A percentile compares a stretch with the other conserved stretches of the same genome.
These are phyloP conservation scores for Papiliotrema terrestris DNA, from an alignment of 1,284 basidiomycete genomes.

Conservation along the genomic window DNA sequence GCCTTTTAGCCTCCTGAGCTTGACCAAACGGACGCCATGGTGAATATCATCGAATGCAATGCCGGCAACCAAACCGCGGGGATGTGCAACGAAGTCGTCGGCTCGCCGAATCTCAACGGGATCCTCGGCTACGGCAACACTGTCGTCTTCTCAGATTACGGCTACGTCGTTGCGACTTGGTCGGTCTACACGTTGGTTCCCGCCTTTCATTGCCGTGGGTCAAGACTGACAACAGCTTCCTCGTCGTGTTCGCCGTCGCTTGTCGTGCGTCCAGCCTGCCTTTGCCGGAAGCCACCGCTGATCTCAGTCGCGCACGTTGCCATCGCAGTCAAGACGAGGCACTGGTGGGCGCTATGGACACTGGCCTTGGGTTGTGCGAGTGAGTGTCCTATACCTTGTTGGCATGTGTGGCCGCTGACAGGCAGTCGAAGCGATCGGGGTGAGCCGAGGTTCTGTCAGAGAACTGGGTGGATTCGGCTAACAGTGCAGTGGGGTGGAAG, in stretches of 20 bases:
- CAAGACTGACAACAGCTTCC: not conserved
- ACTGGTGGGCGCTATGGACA: not conserved
- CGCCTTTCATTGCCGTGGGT: not conserved
- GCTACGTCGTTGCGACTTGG: not conserved
- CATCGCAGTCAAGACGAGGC: not conserved
- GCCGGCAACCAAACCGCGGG: not conserved
- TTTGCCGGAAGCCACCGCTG: not conserved
- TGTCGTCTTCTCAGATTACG: not conserved
- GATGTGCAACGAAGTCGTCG: not conserved
- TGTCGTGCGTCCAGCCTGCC: not conserved
- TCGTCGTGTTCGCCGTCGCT: not conserved
- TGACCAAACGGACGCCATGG: not conserved
- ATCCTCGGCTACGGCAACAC: not conserved
- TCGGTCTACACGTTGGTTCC: not conserved
- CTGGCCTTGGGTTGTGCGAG: not conserved
- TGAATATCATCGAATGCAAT: not conserved
- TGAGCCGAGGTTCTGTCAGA: not conserved
- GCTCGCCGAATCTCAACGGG: not conserved
- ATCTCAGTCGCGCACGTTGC: not conserved
- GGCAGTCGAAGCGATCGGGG: not conserved
- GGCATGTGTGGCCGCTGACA: not conserved
- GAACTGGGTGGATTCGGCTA: no score
- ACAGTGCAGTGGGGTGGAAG: not conserved
- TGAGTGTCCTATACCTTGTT: not conserved
- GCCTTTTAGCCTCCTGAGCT: no score